Conservation (phyloP, 2,329 filamentous ascomycete genomes). For the Colletotrichum gloeosporioides region DNA sequence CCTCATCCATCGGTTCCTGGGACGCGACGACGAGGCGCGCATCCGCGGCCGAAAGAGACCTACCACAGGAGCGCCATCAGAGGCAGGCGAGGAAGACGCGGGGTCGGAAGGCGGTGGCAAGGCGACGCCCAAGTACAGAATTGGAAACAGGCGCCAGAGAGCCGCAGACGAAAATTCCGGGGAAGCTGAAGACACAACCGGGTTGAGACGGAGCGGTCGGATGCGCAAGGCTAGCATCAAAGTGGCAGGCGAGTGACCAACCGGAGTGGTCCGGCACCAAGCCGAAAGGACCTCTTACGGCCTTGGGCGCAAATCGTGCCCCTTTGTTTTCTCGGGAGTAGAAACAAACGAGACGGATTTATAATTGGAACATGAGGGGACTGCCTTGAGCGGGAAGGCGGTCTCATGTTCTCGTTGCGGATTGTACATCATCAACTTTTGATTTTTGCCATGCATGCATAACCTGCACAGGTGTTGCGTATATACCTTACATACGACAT, state of each 20-base stretch:
- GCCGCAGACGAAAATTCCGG: background rate
- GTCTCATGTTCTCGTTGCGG: background rate
- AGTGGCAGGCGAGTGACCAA: slow-evolving; percentile 17
- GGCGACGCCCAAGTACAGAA: slow-evolving; percentile 5
- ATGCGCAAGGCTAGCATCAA: slow-evolving; percentile 36
- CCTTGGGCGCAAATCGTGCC: background rate
- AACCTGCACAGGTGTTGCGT: background rate
- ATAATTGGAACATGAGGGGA: slow-evolving; percentile 20
- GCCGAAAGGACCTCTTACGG: background rate
- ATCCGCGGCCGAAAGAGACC: slow-evolving; percentile 45
- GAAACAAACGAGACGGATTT: slow-evolving; percentile 5
- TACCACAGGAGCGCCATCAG: slow-evolving; percentile 15
- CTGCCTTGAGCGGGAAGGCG: background rate
- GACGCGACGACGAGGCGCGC: slow-evolving; percentile 69
- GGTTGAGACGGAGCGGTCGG: slow-evolving; percentile 39
- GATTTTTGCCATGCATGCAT: background rate
- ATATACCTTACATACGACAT: background rate
- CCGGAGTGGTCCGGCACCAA: slow-evolving; percentile 2
- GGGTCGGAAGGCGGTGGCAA: background rate
- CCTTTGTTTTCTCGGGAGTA: background rate
- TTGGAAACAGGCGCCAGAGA: slow-evolving; percentile 15
- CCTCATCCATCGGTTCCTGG: slow-evolving; percentile 84
- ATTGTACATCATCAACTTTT: background rate
- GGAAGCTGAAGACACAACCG: slow-evolving; percentile 25
- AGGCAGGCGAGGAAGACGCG: background rate